phyloP scores from a whole-genome alignment of 129 eudicot genomes.

The Lactuca saligna region DNA sequence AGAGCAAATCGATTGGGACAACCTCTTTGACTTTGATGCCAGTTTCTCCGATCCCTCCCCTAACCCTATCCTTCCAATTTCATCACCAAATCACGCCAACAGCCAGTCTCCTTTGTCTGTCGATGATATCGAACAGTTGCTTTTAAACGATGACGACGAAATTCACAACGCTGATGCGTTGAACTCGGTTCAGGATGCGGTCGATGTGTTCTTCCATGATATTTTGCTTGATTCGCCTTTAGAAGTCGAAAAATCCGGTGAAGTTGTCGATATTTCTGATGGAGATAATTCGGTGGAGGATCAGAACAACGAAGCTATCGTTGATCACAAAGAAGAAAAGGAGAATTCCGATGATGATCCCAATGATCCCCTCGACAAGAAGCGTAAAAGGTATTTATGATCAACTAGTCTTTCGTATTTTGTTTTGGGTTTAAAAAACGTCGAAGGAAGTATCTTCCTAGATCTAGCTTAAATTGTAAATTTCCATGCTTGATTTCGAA shows the following conservation, averaged over 20 bases:
- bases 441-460: neutral
- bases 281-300: conserved; percentile 15
- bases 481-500: conserved; percentile 5
- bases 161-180: neutral
- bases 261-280: conserved; percentile 34
- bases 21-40: conserved; percentile 29
- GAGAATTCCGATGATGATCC: conserved; percentile 25
- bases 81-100: conserved; percentile 25
- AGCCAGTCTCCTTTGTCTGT: conserved; percentile 33
- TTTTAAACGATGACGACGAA: conserved; percentile 46
- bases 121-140: conserved; percentile 48
- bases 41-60: conserved; percentile 14
- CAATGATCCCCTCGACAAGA: conserved; percentile 50
- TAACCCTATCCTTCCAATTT: conserved; percentile 21
- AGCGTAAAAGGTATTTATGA: conserved; percentile 56
- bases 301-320: conserved; percentile 4
- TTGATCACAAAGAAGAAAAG: conserved; percentile 10
- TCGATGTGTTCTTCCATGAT: conserved; percentile 28
- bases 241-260: conserved; percentile 31
- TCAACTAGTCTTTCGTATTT: neutral
- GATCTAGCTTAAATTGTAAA: neutral
- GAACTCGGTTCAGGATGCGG: neutral
- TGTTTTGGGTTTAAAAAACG: no score
- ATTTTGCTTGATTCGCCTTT: conserved; percentile 47
- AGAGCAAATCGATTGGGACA: conserved; percentile 35